phyloP scores from a whole-genome alignment of 1,139 yeast genomes.

The Magnusiomyces ingens region DNA sequence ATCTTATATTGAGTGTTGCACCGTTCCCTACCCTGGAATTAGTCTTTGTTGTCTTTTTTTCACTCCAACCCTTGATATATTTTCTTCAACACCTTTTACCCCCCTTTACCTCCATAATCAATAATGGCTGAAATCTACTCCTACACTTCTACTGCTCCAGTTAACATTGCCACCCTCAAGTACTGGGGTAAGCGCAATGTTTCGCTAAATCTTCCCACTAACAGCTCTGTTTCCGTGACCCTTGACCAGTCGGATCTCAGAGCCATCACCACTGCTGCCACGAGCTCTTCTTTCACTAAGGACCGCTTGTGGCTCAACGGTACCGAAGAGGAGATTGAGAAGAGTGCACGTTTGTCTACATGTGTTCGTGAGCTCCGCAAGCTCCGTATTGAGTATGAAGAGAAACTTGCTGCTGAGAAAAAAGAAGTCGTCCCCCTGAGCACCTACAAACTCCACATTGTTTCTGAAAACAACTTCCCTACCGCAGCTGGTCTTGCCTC shows the following conservation, averaged over 20 bases:
- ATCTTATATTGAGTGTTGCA: too few species aligned
- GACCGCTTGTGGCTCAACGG: constrained; percentile 87
- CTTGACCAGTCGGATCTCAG: constrained; percentile 82
- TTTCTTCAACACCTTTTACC: too few species aligned
- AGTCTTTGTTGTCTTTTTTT: too few species aligned
- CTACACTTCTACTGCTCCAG: constrained; percentile 93
- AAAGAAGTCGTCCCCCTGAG: constrained; percentile 57
- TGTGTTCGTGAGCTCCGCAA: constrained; percentile 70
- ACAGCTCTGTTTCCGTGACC: constrained; percentile 91
- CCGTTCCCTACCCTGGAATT: too few species aligned
- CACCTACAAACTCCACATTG: constrained; percentile 64
- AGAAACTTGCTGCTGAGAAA: constrained; percentile 19
- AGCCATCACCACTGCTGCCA: constrained; percentile 83
- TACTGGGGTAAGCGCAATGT: constrained; percentile 98
- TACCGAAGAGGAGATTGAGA: constrained; percentile 49
- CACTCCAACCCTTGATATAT: too few species aligned
- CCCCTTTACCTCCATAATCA: too few species aligned
- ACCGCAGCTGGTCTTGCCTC: constrained; percentile 99
- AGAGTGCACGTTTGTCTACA: constrained; percentile 65
- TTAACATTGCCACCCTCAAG: constrained; percentile 91
- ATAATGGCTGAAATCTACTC: constrained; percentile 36
- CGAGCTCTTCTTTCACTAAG: constrained; percentile 47
- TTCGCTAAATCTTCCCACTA: constrained; percentile 82
- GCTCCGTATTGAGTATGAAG: constrained; percentile 33
- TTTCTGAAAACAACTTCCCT: constrained; percentile 94